Conservation (phyloP, 73 alveolate species). For the Blepharisma stoltei region DNA sequence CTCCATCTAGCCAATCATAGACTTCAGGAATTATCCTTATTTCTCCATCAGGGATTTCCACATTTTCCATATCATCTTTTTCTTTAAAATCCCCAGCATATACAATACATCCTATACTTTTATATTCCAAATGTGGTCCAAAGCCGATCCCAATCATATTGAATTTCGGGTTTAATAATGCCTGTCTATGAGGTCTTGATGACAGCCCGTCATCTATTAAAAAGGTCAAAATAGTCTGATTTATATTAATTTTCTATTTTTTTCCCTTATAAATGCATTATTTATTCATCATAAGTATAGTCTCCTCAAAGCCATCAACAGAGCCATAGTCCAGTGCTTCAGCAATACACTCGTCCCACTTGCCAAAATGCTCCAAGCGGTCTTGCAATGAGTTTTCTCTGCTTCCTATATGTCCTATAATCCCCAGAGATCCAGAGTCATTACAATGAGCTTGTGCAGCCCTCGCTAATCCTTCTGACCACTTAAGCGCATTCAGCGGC, state of each 20-base stretch:
- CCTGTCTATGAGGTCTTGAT: slow-evolving; percentile 17
- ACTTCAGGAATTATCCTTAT: not conserved
- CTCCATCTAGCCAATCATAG: slow-evolving; percentile 16
- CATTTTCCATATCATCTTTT: slow-evolving; percentile 10
- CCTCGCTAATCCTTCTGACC: slow-evolving; percentile 56
- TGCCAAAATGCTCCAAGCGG: slow-evolving; percentile 79
- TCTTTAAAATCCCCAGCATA: slow-evolving; percentile 28
- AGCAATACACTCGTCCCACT: slow-evolving; percentile 91
- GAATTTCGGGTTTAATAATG: slow-evolving; percentile 22
- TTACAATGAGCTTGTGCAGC: slow-evolving; percentile 79
- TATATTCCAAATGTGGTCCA: slow-evolving; percentile 29
- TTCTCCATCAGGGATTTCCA: not conserved
- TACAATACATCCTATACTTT: not conserved
- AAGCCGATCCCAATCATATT: slow-evolving; percentile 6
- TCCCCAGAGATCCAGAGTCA: slow-evolving; percentile 86
- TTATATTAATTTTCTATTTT: too few species aligned
- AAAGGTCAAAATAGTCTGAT: slow-evolving; percentile 72
- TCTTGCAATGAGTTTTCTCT: slow-evolving; percentile 70
- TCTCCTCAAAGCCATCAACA: slow-evolving; percentile 49
- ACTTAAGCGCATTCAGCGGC: slow-evolving; percentile 40
- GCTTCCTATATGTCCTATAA: slow-evolving; percentile 71
- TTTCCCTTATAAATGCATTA: too few species aligned
- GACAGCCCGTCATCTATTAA: slow-evolving; percentile 40
- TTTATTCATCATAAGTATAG: too few species aligned
- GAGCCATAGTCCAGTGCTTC: slow-evolving; percentile 78